Evolutionary conservation across 2,329 filamentous ascomycete species (phyloP).

Genomic region (Sphaerulina musiva): DNA sequence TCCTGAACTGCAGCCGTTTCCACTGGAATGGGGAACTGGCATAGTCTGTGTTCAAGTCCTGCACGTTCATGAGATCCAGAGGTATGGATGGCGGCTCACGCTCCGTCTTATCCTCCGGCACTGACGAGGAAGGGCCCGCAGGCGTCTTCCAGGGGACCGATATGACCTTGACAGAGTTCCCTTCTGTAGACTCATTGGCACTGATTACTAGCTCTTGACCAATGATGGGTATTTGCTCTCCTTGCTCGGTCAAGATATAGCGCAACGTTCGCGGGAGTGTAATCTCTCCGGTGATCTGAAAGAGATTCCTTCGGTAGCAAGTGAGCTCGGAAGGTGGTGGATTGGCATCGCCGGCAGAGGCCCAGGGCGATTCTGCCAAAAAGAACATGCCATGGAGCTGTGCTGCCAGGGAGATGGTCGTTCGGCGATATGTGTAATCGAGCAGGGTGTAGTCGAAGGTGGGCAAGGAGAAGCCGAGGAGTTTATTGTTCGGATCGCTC

Average conservation of each 20-base stretch:
- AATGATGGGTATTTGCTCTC: conserved; percentile 74
- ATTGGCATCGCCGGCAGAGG: conserved; percentile 49
- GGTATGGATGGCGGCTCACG: conserved; percentile 82
- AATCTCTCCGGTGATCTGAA: conserved; percentile 88
- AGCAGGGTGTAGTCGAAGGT: conserved; percentile 53
- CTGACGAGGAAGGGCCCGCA: conserved; percentile 58
- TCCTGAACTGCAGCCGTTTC: conserved; percentile 88
- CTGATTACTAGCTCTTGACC: conserved; percentile 82
- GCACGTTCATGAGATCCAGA: conserved; percentile 58
- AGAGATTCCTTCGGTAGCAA: conserved; percentile 91
- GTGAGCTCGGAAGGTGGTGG: conserved; percentile 74
- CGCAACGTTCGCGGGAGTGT: conserved; percentile 71
- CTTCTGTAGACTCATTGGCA: conserved; percentile 90
- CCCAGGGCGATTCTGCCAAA: conserved; percentile 69
- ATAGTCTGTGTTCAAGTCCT: conserved; percentile 71
- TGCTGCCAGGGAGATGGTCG: conserved; percentile 61
- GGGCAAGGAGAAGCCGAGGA: conserved; percentile 47
- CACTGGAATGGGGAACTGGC: conserved; percentile 89
- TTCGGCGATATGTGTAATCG: conserved; percentile 58
- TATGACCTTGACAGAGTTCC: conserved; percentile 84
- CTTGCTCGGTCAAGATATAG: conserved; percentile 75
- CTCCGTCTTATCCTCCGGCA: conserved; percentile 61
- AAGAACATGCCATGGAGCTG: conserved; percentile 89
- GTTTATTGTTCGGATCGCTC: conserved; percentile 57
- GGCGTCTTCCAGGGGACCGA: conserved; percentile 98